phyloP scores from a whole-genome alignment of 1,139 yeast genomes.

The Debaryomycetaceae sp. region DNA sequence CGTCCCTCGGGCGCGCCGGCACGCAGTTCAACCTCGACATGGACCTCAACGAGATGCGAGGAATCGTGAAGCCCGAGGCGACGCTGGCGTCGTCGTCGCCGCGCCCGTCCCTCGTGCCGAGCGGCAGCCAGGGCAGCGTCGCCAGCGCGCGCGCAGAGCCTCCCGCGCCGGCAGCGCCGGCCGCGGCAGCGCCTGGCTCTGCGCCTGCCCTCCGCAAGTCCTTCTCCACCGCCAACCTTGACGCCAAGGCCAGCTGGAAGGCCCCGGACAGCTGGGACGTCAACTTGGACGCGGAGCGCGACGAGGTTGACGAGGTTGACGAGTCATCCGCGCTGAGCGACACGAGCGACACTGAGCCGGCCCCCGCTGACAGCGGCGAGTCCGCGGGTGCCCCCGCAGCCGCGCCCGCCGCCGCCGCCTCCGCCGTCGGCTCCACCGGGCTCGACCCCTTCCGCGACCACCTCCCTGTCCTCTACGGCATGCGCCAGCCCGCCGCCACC shows the following conservation, averaged over 20 bases:
- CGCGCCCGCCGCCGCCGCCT: constrained; percentile 2
- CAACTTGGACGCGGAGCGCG: constrained; percentile 32
- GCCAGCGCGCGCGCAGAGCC: constrained; percentile 1
- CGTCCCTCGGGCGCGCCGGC: background rate
- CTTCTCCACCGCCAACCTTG: constrained; percentile 8
- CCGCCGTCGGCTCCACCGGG: constrained; percentile 3
- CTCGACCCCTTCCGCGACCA: constrained; percentile 8
- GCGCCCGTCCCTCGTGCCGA: background rate
- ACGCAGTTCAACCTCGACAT: constrained; percentile 39
- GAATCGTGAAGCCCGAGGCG: constrained; percentile 44
- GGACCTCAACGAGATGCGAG: constrained; percentile 48
- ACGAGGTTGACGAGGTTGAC: constrained; percentile 11
- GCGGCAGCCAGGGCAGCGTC: background rate
- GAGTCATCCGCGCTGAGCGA: too few relatives aligned
- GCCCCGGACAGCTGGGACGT: constrained; percentile 86
- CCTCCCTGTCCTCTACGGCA: constrained; percentile 37
- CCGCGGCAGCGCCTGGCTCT: constrained; percentile 1
- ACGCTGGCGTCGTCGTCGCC: background rate
- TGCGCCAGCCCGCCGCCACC: constrained; percentile 15
- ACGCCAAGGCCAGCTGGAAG: constrained; percentile 40
- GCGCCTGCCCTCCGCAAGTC: constrained; percentile 2
- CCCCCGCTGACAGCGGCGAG: constrained; percentile 2
- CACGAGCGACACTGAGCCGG: constrained; percentile 5
- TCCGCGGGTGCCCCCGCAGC: constrained; percentile 3
- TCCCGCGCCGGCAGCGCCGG: constrained; percentile 6